Evolutionary conservation across 2,329 filamentous ascomycete genomes (phyloP), one percentile per base, ranked within the genome.

Genomic region (Nemania sp.): DNA sequence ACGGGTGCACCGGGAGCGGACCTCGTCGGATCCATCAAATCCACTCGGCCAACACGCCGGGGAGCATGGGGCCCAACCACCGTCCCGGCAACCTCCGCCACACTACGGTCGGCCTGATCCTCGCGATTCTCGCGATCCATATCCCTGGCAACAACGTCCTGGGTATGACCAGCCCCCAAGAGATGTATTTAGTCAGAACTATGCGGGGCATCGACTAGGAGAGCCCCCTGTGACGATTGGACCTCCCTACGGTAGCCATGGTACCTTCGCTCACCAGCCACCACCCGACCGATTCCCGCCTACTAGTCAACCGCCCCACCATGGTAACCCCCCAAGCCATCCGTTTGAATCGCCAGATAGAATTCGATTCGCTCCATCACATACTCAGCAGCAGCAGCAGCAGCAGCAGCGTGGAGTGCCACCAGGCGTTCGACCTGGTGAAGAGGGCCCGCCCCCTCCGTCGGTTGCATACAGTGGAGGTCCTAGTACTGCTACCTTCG

Each of bases 291-390:
- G 78, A 21, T 79, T 77, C 51, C 74, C 76, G 4, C 72, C 74
- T 56, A 69, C 20, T 63, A 76, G 42, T 57, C 73, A 62, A 65
- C 72, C 60, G 64, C 68, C 46, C 73, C 77, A 64, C 59, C 75
- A 67, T 68, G 70, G 52, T 51, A 73, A 57, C 67, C 67, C 56
- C 49, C 67, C 56, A 48, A 52, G 68, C 10, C 73, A 75, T 65
- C 73, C 78, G 0, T 83, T 79, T 63, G 81, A 84, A 18, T 82
- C 81, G 9, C 80, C 81, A 3, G 83, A 84, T 10, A 78, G 79
- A n/a, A 77, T 78, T 20, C 77, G 79, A 48, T 77, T 80, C 66
- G 75, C 74, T 37, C 73, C 73, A 5, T 25, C 62, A 34, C 65
- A 66, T 40, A 64, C 71, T 25, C 73, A 73, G 25, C 72, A 73